Base-by-base conservation (phyloP, 768 basidiomycete species). In the Erythrobasidium yunnanense region DNA sequence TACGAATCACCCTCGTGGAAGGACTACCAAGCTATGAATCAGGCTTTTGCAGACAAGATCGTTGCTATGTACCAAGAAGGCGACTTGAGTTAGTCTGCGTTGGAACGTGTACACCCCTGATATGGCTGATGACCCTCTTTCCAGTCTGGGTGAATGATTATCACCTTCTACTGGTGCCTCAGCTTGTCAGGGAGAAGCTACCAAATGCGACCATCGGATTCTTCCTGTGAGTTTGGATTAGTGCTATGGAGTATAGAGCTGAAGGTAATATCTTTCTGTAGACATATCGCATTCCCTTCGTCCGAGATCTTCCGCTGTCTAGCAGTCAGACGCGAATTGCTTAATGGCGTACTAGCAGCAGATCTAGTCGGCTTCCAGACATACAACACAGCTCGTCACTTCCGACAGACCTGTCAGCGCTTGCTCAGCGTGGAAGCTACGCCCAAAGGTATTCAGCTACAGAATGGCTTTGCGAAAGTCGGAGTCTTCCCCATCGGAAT, bases 331-430 rank as follows among this genome's bases (percentile, higher is more conserved):
- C 88, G 87, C 72, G 91, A 96, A 77, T 88, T 97, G 67, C 81
- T 99, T 25, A 90, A 96, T 69, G 95, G 93, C 35, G 95, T 99
- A 89, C 85, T 97, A 49, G 91, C 92, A 30, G 90, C 93, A 53
- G 91, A 95, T 77, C 82, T 95, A 33, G 84, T 96, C 53, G 92
- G 89, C 76, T 97, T 99, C 87, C 88, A 90, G 80, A 95, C 92
- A 0, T 95, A 93, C 77, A 91, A 90, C 2, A 93, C 95, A 79
- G 85, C 87, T 8, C 84, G 93, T 4, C 93, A 97, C 77, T 99
- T 99, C 77, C 84, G 83, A 29, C 91, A 88, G 18, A 89, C 90
- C 1, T 96, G 92, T 75, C 85, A 95, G 55, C 87, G 92, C n/a
- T 90, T 96, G 1, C 91, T 90, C 74, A 91, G 90, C 1, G 88